A percentile compares a stretch with the other conserved stretches of the same genome.
phyloP scores from a whole-genome alignment of 2,329 filamentous ascomycete species.

The Talaromyces sp. region DNA sequence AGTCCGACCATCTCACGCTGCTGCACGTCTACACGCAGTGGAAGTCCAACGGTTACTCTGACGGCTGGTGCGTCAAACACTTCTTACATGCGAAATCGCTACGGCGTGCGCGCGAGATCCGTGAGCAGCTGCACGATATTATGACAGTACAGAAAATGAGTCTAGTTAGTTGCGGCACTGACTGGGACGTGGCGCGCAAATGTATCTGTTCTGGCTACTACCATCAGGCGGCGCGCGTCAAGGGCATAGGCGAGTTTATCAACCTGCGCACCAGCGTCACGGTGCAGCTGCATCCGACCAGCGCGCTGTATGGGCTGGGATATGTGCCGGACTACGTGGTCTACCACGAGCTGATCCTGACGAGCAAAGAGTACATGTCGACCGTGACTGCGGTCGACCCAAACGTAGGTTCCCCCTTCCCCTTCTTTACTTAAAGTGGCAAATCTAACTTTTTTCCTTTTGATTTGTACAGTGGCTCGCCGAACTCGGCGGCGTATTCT shows the following conservation, averaged over 20 bases:
- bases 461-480: slow-evolving; percentile 71
- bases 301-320: slow-evolving; percentile 83
- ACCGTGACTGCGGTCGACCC: slow-evolving; percentile 95
- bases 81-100: slow-evolving; percentile 95
- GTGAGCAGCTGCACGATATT: slow-evolving; percentile 88
- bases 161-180: slow-evolving; percentile 82
- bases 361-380: slow-evolving; percentile 95
- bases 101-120: slow-evolving; percentile 84
- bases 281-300: slow-evolving; percentile 90
- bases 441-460: background rate
- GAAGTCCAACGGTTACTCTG: slow-evolving; percentile 82
- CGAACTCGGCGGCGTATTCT: slow-evolving; percentile 93
- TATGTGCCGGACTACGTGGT: slow-evolving; percentile 96
- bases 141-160: slow-evolving; percentile 91
- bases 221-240: slow-evolving; percentile 92
- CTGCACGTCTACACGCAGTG: slow-evolving; percentile 95
- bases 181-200: slow-evolving; percentile 92
- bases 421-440: background rate
- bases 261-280: slow-evolving; percentile 92
- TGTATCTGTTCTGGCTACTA: slow-evolving; percentile 98
- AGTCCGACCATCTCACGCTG: slow-evolving; percentile 93
- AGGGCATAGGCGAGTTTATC: slow-evolving; percentile 95
- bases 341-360: slow-evolving; percentile 96
- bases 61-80: slow-evolving; percentile 87
- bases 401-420: slow-evolving; percentile 45